Evolutionary conservation across 2,329 filamentous ascomycete species (phyloP).

Genomic region (Beauveria australis): DNA sequence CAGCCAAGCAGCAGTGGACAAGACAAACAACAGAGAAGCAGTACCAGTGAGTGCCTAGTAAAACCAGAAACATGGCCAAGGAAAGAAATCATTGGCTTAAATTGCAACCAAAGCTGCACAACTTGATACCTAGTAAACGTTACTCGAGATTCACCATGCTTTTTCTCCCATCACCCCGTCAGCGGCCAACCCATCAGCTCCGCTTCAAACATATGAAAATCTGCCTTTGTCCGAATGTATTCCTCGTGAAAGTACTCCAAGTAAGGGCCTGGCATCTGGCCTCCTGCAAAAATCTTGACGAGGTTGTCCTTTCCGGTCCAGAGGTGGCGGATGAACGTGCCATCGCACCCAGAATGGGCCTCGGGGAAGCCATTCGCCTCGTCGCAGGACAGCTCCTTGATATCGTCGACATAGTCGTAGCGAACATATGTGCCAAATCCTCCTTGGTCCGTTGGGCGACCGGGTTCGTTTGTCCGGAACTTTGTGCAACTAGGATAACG

Average conservation of each 20-base stretch:
- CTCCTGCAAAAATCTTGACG: conserved; percentile 31
- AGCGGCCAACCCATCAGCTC: conserved; percentile 22
- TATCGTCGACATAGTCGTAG: conserved; percentile 33
- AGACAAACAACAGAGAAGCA: neutral
- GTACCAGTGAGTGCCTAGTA: neutral
- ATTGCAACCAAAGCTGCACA: neutral
- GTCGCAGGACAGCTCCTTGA: conserved; percentile 31
- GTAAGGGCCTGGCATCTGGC: conserved; percentile 28
- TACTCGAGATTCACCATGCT: neutral
- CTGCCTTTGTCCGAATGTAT: conserved; percentile 24
- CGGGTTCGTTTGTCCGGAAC: conserved; percentile 27
- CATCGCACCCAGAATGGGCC: conserved; percentile 28
- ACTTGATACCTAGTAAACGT: neutral
- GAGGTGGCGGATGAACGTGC: conserved; percentile 34
- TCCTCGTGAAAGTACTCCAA: conserved; percentile 29
- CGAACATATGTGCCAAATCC: conserved; percentile 36
- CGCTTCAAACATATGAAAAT: conserved; percentile 28
- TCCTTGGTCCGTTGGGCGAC: conserved; percentile 34
- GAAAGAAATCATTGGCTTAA: neutral
- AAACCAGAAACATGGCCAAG: neutral
- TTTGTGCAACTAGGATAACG: conserved; percentile 30
- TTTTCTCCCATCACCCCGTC: neutral
- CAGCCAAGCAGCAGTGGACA: neutral
- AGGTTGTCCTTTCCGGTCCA: conserved; percentile 33
- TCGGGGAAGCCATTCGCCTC: conserved; percentile 37